Conservation (phyloP, 2,329 filamentous ascomycete species). For the Thelonectria olida region DNA sequence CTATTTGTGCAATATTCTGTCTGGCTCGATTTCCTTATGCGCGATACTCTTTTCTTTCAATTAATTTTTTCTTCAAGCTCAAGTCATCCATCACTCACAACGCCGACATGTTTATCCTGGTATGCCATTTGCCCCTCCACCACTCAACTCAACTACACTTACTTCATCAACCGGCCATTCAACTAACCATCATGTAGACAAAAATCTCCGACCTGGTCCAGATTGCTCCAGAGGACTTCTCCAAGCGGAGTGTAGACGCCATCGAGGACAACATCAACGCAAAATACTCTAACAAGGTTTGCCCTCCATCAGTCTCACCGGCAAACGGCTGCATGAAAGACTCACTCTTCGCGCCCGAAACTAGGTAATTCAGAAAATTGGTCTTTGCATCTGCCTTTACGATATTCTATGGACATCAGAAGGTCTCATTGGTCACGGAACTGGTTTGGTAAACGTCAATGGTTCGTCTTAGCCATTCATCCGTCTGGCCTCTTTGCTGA, state of each 20-base stretch:
- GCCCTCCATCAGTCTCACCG: neutral
- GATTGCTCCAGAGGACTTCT: constrained; percentile 88
- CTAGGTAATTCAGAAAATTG: constrained; percentile 89
- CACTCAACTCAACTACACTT: constrained; percentile 3
- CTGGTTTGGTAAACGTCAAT: constrained; percentile 93
- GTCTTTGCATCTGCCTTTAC: constrained; percentile 92
- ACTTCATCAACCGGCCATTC: too few relatives aligned
- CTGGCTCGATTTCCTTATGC: neutral
- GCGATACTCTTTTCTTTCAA: too few relatives aligned
- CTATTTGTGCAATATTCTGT: constrained; percentile 5
- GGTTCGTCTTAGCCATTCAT: constrained; percentile 59
- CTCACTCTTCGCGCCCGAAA: neutral
- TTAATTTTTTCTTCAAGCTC: too few relatives aligned
- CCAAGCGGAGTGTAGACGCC: constrained; percentile 81
- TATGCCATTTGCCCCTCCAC: constrained; percentile 36
- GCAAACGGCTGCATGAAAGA: constrained; percentile 1
- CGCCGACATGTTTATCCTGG: constrained; percentile 60
- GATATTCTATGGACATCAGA: constrained; percentile 91
- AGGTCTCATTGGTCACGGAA: constrained; percentile 91
- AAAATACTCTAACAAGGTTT: constrained; percentile 93
- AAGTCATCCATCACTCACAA: too few relatives aligned
- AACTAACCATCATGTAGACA: constrained; percentile 64
- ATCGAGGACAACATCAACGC: constrained; percentile 97
- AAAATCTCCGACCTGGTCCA: constrained; percentile 95
- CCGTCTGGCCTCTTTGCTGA: constrained; percentile 14